Base-by-base conservation (phyloP, 768 basidiomycete genomes). In the Leccinellum rugosiceps region DNA sequence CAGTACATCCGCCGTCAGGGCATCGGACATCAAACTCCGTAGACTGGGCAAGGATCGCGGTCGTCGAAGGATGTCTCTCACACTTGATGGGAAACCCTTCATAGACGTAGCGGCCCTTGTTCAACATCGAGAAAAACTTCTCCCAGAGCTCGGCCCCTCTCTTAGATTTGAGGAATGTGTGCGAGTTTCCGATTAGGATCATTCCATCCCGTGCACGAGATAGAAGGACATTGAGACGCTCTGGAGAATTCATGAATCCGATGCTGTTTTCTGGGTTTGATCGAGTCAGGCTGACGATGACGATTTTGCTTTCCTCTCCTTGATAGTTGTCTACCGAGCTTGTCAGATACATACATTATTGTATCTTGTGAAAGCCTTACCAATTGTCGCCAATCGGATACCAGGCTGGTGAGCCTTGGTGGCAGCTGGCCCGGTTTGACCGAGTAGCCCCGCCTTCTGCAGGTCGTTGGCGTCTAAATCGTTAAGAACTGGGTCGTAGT, bases 291-390 rank as follows among this genome's bases (percentile, higher is more conserved):
- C 80, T 83, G 21, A 77, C 76, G 19, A 90, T 76, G 44, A 90
- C 84, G 38, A 90, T 83, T 30, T 88, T 78, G 41, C 84, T 83
- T 66, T 89, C 87, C 63, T 90, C 88, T 10, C 87, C 87, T 63
- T 90, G 87, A 59, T 88, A 90, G 62, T 90, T 90, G 59, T 90
- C 88, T 88, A 54, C 14, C 26, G 5, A 28, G 15, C 19, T 10
- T 19, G 52, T 61, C 28, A 47, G 3, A 53, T 17, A 9, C 31
- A n/a, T 34, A 8, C 6, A 9, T 25, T 6, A 1, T 15, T 3
- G 47, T 25, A 17, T 7, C n/a, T 6, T 28, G 8, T 11, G 17
- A 26, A 34, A 38, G 46, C 50, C 75, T 32, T 61, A 86, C 87
- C 87, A 8, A 89, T 87, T 0, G 87, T 89, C 1, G 86, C 83